These are phyloP conservation scores for Aspergillus amoenus DNA, from an alignment of 2,329 filamentous ascomycete genomes.

Conservation along the genomic window DNA sequence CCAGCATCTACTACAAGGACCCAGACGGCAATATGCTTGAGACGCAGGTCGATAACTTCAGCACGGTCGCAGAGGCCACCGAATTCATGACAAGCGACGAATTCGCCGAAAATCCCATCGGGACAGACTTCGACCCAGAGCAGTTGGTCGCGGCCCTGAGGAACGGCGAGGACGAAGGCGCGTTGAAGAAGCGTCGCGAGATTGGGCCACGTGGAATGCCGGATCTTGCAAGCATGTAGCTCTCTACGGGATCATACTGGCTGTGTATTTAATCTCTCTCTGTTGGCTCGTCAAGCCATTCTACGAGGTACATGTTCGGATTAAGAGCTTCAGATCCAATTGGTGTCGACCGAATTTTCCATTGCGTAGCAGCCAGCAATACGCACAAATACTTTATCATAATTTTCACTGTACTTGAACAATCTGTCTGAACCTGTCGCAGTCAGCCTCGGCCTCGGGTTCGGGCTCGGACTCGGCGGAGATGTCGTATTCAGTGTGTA, in stretches of 20 bases:
- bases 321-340: no score
- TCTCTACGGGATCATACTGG: background rate
- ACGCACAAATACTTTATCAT: no score
- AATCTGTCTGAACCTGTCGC: no score
- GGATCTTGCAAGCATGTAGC: background rate
- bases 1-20: conserved; percentile 49
- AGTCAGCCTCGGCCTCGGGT: no score
- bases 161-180: background rate
- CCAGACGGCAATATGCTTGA: conserved; percentile 52
- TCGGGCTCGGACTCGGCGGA: no score
- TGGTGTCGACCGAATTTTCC: no score
- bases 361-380: no score
- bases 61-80: conserved; percentile 36
- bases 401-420: no score
- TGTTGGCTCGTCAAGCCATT: no score
- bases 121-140: conserved; percentile 47
- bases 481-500: no score
- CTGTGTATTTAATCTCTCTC: background rate
- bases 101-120: conserved; percentile 46
- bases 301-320: no score
- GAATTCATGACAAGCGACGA: conserved; percentile 39
- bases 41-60: conserved; percentile 49
- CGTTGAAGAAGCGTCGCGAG: background rate
- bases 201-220: background rate
- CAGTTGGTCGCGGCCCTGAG: conserved; percentile 21